phyloP scores from a whole-genome alignment of 176 grass and related monocot genomes.

The Raddia distichophylla region DNA sequence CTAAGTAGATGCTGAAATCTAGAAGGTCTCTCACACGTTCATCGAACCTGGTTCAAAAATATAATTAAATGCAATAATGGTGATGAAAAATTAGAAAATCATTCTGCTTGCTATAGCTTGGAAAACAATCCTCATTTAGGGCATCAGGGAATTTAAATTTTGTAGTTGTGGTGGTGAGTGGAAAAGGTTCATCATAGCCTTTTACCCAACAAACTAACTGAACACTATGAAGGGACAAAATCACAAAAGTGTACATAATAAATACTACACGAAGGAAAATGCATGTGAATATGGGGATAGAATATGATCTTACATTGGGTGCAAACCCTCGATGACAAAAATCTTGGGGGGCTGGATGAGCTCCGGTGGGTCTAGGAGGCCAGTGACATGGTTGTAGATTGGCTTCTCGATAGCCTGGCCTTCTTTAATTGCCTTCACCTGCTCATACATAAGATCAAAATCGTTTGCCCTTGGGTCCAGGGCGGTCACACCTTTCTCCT shows the following conservation, averaged over 20 bases:
- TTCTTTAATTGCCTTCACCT: slow-evolving; percentile 89
- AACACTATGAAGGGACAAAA: slow-evolving; percentile 18
- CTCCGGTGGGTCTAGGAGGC: slow-evolving; percentile 77
- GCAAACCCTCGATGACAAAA: slow-evolving; percentile 88
- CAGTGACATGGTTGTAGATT: slow-evolving; percentile 89
- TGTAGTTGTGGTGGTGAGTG: not conserved
- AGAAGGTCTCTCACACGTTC: slow-evolving; percentile 82
- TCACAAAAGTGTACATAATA: not conserved
- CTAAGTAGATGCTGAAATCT: slow-evolving; percentile 95
- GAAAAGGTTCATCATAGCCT: slow-evolving; percentile 12
- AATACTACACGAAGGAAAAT: slow-evolving; percentile 27
- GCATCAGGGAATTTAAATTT: not conserved
- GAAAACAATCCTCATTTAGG: not conserved
- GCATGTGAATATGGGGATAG: slow-evolving; percentile 10
- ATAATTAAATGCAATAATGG: slow-evolving; percentile 24
- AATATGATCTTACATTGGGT: slow-evolving; percentile 78
- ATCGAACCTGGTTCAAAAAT: slow-evolving; percentile 69
- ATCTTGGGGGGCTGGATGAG: slow-evolving; percentile 83
- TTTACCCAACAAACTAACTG: slow-evolving; percentile 20
- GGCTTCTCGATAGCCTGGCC: slow-evolving; percentile 75
- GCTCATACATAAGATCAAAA: slow-evolving; percentile 95
- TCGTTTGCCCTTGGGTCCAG: slow-evolving; percentile 86
- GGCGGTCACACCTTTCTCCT: slow-evolving; percentile 81
- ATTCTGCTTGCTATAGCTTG: not conserved
- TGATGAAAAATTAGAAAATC: slow-evolving; percentile 4